Conservation (phyloP, 1,284 basidiomycete genomes). For the Melampsora larici-populina region DNA sequence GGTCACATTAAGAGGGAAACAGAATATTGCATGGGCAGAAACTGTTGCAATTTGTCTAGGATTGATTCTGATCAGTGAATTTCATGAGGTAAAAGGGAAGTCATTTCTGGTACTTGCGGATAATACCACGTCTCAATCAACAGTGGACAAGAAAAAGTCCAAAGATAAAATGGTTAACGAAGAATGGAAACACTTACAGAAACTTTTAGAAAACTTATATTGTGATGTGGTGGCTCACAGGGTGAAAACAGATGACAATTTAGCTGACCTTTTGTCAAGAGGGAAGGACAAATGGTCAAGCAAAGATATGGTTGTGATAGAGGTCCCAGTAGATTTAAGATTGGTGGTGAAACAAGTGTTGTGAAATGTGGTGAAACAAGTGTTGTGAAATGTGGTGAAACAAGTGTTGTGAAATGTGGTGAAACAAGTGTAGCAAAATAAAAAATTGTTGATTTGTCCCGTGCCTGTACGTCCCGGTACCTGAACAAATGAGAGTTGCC, state of each 20-base stretch:
- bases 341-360: too few species aligned
- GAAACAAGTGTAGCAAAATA: too few species aligned
- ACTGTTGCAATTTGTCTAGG: neutral
- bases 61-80: neutral
- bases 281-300: neutral
- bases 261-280: neutral
- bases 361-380: too few species aligned
- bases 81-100: neutral
- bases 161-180: neutral
- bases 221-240: neutral
- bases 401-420: too few species aligned
- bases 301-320: too few species aligned
- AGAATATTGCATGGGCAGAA: neutral
- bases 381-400: too few species aligned
- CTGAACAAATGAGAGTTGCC: too few species aligned
- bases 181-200: constrained; percentile 8
- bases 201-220: neutral
- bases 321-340: too few species aligned
- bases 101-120: neutral
- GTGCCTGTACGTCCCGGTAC: too few species aligned
- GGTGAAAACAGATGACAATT: neutral
- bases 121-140: too few species aligned
- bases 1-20: neutral
- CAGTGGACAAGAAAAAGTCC: neutral
- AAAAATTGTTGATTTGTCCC: too few species aligned